These are phyloP conservation scores for Scutellaria barbata DNA, from an alignment of 257 asterid species.

Conservation along the genomic window DNA sequence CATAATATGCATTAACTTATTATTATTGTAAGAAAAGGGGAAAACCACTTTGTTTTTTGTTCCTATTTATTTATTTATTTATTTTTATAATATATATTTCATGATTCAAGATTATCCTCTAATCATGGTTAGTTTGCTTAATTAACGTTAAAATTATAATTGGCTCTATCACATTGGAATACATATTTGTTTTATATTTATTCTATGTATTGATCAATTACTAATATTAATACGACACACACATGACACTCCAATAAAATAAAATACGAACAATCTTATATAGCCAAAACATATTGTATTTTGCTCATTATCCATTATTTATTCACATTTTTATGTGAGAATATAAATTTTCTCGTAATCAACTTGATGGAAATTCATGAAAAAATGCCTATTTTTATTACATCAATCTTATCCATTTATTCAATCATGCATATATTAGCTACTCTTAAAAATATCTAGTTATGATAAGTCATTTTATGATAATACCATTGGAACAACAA, in stretches of 20 bases:
- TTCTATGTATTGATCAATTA: no score
- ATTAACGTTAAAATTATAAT: no score
- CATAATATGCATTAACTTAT: background rate
- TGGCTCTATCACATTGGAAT: no score
- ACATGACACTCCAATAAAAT: no score
- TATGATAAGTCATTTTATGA: background rate
- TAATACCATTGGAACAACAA: constrained; percentile 7
- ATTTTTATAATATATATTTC: background rate
- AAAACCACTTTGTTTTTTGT: background rate
- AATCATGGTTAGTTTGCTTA: background rate
- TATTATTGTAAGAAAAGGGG: background rate
- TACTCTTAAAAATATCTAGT: background rate
- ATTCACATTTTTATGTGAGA: no score
- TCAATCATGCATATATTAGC: background rate
- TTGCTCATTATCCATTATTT: no score
- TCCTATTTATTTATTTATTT: no score
- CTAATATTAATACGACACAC: no score
- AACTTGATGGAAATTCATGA: background rate
- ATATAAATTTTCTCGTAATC: no score
- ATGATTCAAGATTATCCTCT: background rate
- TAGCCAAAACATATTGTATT: no score
- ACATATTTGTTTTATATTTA: no score
- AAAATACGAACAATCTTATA: no score
- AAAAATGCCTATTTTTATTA: background rate
- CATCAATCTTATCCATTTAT: background rate